Base-by-base conservation (phyloP, 306 rosid genomes). In the Trifolium pratense region DNA sequence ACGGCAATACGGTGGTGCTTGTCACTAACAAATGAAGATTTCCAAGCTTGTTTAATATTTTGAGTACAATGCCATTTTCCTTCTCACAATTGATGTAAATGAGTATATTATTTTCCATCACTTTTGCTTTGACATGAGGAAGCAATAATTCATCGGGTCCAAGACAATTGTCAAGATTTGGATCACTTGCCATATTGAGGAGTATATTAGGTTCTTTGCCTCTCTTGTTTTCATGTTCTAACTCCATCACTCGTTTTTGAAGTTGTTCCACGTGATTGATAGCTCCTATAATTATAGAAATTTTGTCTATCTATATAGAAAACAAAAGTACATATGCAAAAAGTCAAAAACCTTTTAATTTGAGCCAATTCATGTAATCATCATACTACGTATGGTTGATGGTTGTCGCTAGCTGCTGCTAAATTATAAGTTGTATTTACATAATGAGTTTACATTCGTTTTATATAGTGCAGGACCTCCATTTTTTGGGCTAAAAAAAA, bases 81-180 rank as follows among this genome's bases (percentile, higher is more conserved):
- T 79, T 79, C 66, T 66, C 75, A 29, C 75, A 79, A 2, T 46
- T 62, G 37, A 79, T 79, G 26, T 69, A 70, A 58, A 79, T 25
- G 2, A 79, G 71, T 7, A 79, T 57, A 20, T 79, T 49, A 1
- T 48, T 79, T 51, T 51, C 71, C 48, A 59, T 17, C 20, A 59
- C 71, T 49, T 53, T 79, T 0, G 75, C 83, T 16, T 79, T 74
- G 20, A 79, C 46, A 34, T 49, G 49, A 7, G 32, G 10, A 3
- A 77, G 1, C 42, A 55, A 21, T 55, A 21, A 21, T 21, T 52
- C 14, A 18, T 31, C 46, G 1, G 53, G 9, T 0, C 7, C 66
- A 7, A 5, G 14, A 43, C 16, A 13, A 66, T 55, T 66, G 3
- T 36, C 40, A 36, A 7, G 40, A 36, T 60, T 31, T 1, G n/a